Conservation (phyloP, 345 rosid genomes). For the Hibiscus trionum region DNA sequence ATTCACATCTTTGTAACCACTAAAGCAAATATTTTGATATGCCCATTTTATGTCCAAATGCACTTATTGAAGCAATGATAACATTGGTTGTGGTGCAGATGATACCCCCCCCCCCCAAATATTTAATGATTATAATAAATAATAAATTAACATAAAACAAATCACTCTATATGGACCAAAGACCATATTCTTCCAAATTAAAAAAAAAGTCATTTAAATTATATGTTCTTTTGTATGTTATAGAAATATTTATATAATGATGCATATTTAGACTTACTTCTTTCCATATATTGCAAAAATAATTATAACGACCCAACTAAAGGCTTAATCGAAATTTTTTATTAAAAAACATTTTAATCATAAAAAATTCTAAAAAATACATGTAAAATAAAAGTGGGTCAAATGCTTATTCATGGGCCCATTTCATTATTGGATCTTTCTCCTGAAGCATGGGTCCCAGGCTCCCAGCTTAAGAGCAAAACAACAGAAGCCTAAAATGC, state of each 20-base stretch:
- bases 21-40: constrained; percentile 11
- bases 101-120: background rate
- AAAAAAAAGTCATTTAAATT: background rate
- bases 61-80: constrained; percentile 15
- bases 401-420: constrained; percentile 18
- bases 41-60: constrained; percentile 27
- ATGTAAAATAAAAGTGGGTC: constrained; percentile 1
- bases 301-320: no score
- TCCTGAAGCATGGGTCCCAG: constrained; percentile 16
- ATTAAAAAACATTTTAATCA: no score
- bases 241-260: background rate
- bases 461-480: constrained; percentile 18
- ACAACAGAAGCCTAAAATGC: constrained; percentile 21
- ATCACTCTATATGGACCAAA: constrained; percentile 5
- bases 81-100: constrained; percentile 10
- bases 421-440: constrained; percentile 26
- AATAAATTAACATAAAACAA: background rate
- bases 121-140: background rate
- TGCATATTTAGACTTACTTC: no score
- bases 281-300: no score
- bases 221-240: background rate
- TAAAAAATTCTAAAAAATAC: no score
- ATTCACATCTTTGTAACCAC: constrained; percentile 11
- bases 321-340: no score
- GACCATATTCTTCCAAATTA: background rate